A percentile compares a stretch with the other conserved stretches of the same genome.
Conservation (phyloP, 176 grass and related monocot genomes). For the Zoysia japonica region DNA sequence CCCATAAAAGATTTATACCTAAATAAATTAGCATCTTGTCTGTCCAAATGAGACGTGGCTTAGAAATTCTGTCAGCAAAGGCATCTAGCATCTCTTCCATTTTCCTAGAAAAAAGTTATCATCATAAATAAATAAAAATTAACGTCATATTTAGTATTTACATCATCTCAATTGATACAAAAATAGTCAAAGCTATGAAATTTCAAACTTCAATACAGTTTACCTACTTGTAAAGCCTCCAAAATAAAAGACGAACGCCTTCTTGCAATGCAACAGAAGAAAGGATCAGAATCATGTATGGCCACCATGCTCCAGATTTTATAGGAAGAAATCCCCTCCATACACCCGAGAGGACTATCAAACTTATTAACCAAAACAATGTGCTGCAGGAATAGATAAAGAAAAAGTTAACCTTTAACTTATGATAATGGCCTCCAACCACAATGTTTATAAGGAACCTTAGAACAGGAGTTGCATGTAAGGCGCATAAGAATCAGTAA, state of each 20-base stretch:
- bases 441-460: constrained; percentile 9
- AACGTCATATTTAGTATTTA: constrained; percentile 17
- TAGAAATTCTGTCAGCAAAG: constrained; percentile 88
- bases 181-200: background rate
- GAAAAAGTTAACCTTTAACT: constrained; percentile 31
- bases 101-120: constrained; percentile 66
- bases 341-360: constrained; percentile 82
- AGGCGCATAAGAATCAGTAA: constrained; percentile 19
- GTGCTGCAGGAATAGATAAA: constrained; percentile 49
- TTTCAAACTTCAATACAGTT: constrained; percentile 9
- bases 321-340: constrained; percentile 90
- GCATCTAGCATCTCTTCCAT: constrained; percentile 89
- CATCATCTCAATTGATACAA: background rate
- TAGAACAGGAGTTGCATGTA: background rate
- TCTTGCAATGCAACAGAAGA: constrained; percentile 91
- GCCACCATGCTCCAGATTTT: constrained; percentile 64
- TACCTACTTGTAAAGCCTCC: constrained; percentile 96
- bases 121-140: constrained; percentile 9
- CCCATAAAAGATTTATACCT: constrained; percentile 41
- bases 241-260: constrained; percentile 70
- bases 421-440: constrained; percentile 11
- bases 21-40: constrained; percentile 92
- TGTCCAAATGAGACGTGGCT: constrained; percentile 74
- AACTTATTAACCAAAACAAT: constrained; percentile 90
- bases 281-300: constrained; percentile 69